Percentiles rank a stretch among this genome's conserved stretches.
Conservation (phyloP, 1,284 basidiomycete genomes). For the Apiotrichum porosum region DNA sequence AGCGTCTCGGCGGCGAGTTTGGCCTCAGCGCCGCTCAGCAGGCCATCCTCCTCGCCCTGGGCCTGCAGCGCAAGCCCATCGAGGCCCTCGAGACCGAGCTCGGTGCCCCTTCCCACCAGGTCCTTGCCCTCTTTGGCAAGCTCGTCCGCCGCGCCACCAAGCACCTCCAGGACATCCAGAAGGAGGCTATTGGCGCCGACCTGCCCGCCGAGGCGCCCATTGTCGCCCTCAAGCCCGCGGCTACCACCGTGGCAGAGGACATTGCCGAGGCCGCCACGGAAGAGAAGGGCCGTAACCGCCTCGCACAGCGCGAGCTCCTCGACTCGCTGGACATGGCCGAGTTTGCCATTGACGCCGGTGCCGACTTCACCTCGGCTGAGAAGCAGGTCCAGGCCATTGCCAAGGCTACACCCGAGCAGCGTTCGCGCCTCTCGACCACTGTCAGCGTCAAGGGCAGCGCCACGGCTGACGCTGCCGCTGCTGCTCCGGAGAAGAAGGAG, state of each 20-base stretch:
- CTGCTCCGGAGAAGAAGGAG: slow-evolving; percentile 61
- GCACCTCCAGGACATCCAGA: slow-evolving; percentile 73
- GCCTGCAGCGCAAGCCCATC: slow-evolving; percentile 83
- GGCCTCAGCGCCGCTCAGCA: slow-evolving; percentile 78
- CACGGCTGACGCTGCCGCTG: slow-evolving; percentile 49
- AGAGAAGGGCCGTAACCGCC: slow-evolving; percentile 43
- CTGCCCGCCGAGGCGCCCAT: slow-evolving; percentile 44
- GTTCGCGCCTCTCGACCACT: slow-evolving; percentile 58
- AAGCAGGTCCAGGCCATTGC: slow-evolving; percentile 59
- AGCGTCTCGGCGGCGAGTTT: slow-evolving; percentile 58
- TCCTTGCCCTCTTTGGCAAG: slow-evolving; percentile 87
- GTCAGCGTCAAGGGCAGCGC: slow-evolving; percentile 66
- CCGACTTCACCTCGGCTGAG: slow-evolving; percentile 71
- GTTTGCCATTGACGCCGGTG: slow-evolving; percentile 71
- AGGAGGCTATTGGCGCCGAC: slow-evolving; percentile 63
- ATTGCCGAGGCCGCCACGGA: slow-evolving; percentile 55
- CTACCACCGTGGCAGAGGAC: slow-evolving; percentile 52
- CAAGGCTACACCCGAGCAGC: slow-evolving; percentile 38
- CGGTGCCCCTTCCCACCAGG: slow-evolving; percentile 62
- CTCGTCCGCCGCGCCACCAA: slow-evolving; percentile 80
- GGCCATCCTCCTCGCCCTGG: slow-evolving; percentile 81
- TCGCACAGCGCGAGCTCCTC: slow-evolving; percentile 71
- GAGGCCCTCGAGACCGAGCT: slow-evolving; percentile 89
- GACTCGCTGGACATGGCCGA: slow-evolving; percentile 75
- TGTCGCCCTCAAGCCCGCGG: slow-evolving; percentile 1